These are phyloP conservation scores for Penicillium longicatenatum DNA, from an alignment of 495 filamentous ascomycete species.

Conservation along the genomic window DNA sequence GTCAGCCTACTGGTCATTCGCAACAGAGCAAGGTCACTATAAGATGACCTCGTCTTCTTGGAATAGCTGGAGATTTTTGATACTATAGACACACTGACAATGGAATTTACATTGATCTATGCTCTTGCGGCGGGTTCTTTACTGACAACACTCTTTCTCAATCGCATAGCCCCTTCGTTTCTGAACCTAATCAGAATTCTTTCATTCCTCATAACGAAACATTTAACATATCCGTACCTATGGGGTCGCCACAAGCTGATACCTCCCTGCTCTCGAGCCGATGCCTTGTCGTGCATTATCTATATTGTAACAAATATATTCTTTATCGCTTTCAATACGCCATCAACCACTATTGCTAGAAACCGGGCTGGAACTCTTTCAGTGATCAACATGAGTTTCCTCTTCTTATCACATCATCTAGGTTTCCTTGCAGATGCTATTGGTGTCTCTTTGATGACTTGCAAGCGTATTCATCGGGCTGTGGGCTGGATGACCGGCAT, in stretches of 20 bases:
- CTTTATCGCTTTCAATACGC: conserved; percentile 11
- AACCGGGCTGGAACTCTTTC: conserved; percentile 13
- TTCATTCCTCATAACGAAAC: conserved; percentile 6
- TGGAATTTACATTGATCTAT: no score
- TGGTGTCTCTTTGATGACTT: conserved; percentile 7
- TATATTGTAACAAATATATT: conserved; percentile 13
- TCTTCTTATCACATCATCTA: conserved; percentile 11
- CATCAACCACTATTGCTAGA: conserved; percentile 5
- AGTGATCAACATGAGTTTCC: conserved; percentile 13
- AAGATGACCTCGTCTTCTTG: no score
- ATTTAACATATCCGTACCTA: conserved; percentile 16
- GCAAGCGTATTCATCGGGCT: conserved; percentile 9
- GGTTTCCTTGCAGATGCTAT: conserved; percentile 9
- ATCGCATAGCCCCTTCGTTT: conserved; percentile 7
- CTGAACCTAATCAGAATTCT: conserved; percentile 4
- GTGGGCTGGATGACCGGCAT: conserved; percentile 12
- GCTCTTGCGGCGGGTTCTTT: conserved; percentile 12
- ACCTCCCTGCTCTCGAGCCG: conserved; percentile 14
- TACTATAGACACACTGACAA: no score
- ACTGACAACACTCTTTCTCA: conserved; percentile 12
- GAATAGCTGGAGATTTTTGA: no score
- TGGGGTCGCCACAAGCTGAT: conserved; percentile 11
- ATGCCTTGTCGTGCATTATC: conserved; percentile 4
- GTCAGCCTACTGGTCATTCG: no score
- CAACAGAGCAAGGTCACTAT: no score